These are phyloP conservation scores for Evansstolkia leycettana DNA, from an alignment of 495 filamentous ascomycete genomes.

Conservation along the genomic window DNA sequence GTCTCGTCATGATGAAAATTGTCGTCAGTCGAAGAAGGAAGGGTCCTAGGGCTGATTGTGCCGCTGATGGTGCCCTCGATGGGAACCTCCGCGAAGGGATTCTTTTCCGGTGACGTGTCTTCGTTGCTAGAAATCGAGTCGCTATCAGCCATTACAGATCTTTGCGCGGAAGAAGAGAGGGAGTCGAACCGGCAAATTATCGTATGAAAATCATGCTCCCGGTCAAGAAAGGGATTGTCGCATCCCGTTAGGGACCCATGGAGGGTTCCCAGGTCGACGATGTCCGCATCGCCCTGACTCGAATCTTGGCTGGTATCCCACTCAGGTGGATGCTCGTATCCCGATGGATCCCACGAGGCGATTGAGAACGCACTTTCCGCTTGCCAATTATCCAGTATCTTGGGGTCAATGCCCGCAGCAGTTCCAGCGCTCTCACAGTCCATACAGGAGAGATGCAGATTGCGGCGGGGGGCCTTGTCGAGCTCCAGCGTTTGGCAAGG, in stretches of 20 bases:
- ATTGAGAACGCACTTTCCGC: slow-evolving; percentile 24
- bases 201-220: slow-evolving; percentile 12
- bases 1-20: slow-evolving; percentile 30
- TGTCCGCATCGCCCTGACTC: slow-evolving; percentile 29
- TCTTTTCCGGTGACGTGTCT: slow-evolving; percentile 22
- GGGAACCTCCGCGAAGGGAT: slow-evolving; percentile 18
- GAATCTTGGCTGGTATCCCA: slow-evolving; percentile 35
- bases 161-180: slow-evolving; percentile 1
- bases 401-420: slow-evolving; percentile 38
- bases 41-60: slow-evolving; percentile 29
- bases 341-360: slow-evolving; percentile 27
- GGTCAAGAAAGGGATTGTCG: slow-evolving; percentile 12
- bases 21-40: slow-evolving; percentile 33
- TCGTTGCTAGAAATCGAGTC: slow-evolving; percentile 8
- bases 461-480: slow-evolving; percentile 2
- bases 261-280: slow-evolving; percentile 20
- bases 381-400: slow-evolving; percentile 36
- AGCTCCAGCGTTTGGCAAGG: no score
- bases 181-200: slow-evolving; percentile 17
- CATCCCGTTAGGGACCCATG: slow-evolving; percentile 18
- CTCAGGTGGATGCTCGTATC: slow-evolving; percentile 30
- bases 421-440: slow-evolving; percentile 30
- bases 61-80: slow-evolving; percentile 27
- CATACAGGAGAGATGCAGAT: slow-evolving; percentile 25
- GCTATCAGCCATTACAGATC: not conserved